Evolutionary conservation across 2,329 filamentous ascomycete genomes (phyloP), one percentile per base, ranked within the genome.

Genomic region (Didymella sp.): DNA sequence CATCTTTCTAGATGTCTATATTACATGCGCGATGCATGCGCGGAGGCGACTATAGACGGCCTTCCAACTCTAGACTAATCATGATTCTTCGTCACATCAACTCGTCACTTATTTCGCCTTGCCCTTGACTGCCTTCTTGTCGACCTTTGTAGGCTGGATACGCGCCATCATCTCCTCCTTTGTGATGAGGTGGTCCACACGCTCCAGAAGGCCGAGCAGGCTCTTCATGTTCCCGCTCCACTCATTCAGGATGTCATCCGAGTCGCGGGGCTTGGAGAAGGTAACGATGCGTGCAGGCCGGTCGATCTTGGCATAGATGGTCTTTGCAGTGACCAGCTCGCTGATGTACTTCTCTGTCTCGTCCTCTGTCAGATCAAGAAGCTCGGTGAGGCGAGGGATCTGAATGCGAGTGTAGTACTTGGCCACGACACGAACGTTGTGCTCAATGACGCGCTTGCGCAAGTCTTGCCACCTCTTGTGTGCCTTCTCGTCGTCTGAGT

Each of bases 121-220:
- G 25, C 68, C 74, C 63, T 78, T 78, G 27, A 43, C 63, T 1
- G 64, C 67, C 72, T 73, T 77, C 70, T 78, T 78, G 53, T 78
- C 76, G n/a, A 74, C 71, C 63, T 76, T 79, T 25, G 68, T 82
- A 6, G 91, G 91, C 77, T 95, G 89, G 71, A 99, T 98, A 58
- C 93, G 86, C 37, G 95, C 95, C 95, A 99, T 99, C 95, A 99
- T 99, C 84, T 99, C 95, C 80, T 99, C 95, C 84, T 98, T 98
- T 52, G 96, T 99, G 73, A 99, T 99, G 71, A 99, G 83, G 77
- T 99, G 95, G 74, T 99, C 95, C 60, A 99, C 96, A 62, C 92
- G 85, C 83, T 96, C 92, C 73, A 96, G 75, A 52, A 94, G 80
- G 11, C 91, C 92, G 64, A 96, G 79, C 69, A 96, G 79, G 73